These are phyloP conservation scores for Tolypocladium endophyticum DNA, from an alignment of 2,329 filamentous ascomycete species.

Conservation along the genomic window DNA sequence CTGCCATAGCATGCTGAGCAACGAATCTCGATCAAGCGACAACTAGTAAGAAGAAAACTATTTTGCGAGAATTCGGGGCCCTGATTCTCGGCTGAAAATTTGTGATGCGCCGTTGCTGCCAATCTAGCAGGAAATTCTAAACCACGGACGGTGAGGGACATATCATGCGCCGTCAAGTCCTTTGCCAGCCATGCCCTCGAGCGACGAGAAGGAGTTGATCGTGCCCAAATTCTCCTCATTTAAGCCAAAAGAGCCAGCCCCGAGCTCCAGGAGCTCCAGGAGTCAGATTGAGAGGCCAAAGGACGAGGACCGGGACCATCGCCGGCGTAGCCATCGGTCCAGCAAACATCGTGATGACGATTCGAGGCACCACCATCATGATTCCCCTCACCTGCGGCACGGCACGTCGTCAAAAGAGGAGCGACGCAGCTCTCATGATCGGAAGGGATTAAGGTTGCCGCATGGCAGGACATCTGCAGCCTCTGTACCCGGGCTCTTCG, in stretches of 20 bases:
- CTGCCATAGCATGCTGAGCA: not conserved
- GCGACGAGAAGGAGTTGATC: slow-evolving; percentile 11
- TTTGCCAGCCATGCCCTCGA: slow-evolving; percentile 15
- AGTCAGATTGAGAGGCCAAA: slow-evolving; percentile 5
- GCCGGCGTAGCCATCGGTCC: slow-evolving; percentile 1
- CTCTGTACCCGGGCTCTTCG: slow-evolving; percentile 29
- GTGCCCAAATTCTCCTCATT: slow-evolving; percentile 67
- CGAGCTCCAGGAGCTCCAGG: slow-evolving; percentile 28
- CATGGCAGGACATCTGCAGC: not conserved
- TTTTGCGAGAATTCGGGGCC: too few relatives aligned
- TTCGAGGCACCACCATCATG: slow-evolving; percentile 6
- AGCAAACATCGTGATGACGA: slow-evolving; percentile 4
- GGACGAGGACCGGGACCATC: slow-evolving; percentile 8
- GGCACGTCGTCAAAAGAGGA: slow-evolving; percentile 2
- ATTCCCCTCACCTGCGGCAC: slow-evolving; percentile 7
- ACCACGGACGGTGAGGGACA: not conserved
- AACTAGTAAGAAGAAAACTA: not conserved
- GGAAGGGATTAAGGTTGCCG: not conserved
- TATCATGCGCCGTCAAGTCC: not conserved
- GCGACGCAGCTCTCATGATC: slow-evolving; percentile 1
- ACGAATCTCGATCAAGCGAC: not conserved
- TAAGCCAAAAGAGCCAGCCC: slow-evolving; percentile 28
- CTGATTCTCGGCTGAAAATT: not conserved
- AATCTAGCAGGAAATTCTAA: not conserved
- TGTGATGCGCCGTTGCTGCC: not conserved